A percentile compares a stretch with the other conserved stretches of the same genome.
Conservation (phyloP, 768 basidiomycete genomes). For the Scleroderma bovista region DNA sequence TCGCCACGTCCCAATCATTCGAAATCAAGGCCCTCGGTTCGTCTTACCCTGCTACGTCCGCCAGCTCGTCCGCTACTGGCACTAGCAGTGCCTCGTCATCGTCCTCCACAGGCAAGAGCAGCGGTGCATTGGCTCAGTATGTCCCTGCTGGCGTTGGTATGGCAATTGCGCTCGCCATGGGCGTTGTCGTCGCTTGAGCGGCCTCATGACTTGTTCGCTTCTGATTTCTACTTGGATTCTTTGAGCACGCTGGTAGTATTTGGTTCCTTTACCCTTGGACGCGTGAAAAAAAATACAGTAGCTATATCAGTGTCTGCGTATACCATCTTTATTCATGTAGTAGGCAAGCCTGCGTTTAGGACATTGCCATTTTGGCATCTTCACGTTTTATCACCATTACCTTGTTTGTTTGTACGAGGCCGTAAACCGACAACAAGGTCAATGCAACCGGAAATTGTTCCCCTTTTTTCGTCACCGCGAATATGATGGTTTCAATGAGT, state of each 20-base stretch:
- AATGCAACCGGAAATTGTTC: too few relatives aligned
- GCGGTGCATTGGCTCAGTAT: constrained; percentile 15
- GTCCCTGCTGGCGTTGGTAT: constrained; percentile 25
- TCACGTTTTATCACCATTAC: not conserved
- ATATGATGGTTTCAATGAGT: too few relatives aligned
- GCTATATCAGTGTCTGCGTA: not conserved
- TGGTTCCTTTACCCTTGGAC: not conserved
- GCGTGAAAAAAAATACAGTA: not conserved
- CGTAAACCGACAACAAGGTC: too few relatives aligned
- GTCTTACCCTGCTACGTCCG: constrained; percentile 40
- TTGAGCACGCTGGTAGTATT: not conserved
- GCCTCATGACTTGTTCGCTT: not conserved
- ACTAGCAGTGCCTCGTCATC: constrained; percentile 20
- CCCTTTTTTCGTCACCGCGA: too few relatives aligned
- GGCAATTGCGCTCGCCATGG: constrained; percentile 22
- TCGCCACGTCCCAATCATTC: constrained; percentile 49
- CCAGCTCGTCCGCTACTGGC: constrained; percentile 20
- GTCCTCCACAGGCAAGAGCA: constrained; percentile 7
- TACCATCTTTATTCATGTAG: not conserved
- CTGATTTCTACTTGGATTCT: too few relatives aligned
- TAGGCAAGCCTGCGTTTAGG: not conserved
- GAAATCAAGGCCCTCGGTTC: constrained; percentile 56
- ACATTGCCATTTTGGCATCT: not conserved
- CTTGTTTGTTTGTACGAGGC: not conserved
- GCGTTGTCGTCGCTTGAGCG: constrained; percentile 22